A percentile compares a stretch with the other conserved stretches of the same genome.
Conservation (phyloP, 1,139 yeast species). For the Kodamaea plutei region DNA sequence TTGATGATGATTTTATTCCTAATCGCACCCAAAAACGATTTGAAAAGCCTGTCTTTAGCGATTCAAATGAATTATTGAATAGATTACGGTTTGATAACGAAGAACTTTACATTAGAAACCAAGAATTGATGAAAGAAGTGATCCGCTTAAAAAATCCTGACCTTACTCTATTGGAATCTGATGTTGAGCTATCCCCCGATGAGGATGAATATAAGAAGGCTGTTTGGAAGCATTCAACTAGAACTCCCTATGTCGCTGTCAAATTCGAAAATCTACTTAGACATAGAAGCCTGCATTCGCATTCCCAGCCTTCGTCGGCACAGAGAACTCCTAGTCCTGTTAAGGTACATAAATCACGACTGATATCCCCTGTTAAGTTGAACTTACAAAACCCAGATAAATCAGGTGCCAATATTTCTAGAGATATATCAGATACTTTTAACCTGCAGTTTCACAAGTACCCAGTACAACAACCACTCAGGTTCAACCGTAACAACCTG, state of each 20-base stretch:
- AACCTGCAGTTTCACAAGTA: too few species aligned
- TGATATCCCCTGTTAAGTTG: constrained; percentile 12
- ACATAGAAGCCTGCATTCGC: neutral
- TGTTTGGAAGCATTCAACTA: constrained; percentile 4
- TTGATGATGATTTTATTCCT: neutral
- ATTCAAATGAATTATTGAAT: constrained; percentile 12
- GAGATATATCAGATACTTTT: too few species aligned
- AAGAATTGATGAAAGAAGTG: constrained; percentile 12
- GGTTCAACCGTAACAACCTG: too few species aligned
- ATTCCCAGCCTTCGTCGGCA: constrained; percentile 4
- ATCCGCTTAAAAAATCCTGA: constrained; percentile 8
- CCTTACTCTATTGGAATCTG: constrained; percentile 6
- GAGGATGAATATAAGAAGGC: constrained; percentile 1
- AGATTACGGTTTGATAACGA: constrained; percentile 13
- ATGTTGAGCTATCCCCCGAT: constrained; percentile 5
- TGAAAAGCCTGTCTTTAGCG: constrained; percentile 9
- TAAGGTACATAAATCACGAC: constrained; percentile 5
- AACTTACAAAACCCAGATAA: too few species aligned
- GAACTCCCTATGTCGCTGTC: constrained; percentile 6
- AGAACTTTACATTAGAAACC: constrained; percentile 11
- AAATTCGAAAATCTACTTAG: constrained; percentile 6
- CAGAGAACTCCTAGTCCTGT: constrained; percentile 13
- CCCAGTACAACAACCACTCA: too few species aligned
- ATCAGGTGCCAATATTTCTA: too few species aligned
- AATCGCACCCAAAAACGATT: too few species aligned